Conservation (phyloP, 1,284 basidiomycete species). For the Stereum hirsutum region DNA sequence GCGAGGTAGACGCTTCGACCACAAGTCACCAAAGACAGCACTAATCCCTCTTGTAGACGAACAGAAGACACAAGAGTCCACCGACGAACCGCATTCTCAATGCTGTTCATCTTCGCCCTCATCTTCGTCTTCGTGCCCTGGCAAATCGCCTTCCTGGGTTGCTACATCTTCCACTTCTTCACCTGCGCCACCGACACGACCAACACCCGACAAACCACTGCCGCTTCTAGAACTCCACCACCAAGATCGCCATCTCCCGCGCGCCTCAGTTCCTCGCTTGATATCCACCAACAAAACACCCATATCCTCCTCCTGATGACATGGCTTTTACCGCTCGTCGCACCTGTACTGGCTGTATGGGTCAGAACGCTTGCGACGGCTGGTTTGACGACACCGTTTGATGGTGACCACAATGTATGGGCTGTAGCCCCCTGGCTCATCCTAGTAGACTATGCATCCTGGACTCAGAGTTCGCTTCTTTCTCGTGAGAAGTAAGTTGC, state of each 20-base stretch:
- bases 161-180: conserved; percentile 69
- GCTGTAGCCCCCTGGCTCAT: conserved; percentile 60
- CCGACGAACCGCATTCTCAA: conserved; percentile 35
- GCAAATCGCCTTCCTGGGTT: conserved; percentile 83
- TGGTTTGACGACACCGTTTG: conserved; percentile 65
- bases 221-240: conserved; percentile 1
- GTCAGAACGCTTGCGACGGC: conserved; percentile 72
- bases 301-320: conserved; percentile 74
- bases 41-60: neutral
- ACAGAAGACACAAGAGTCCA: conserved; percentile 1
- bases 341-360: conserved; percentile 84
- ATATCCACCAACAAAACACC: conserved; percentile 38
- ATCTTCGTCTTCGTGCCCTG: conserved; percentile 77
- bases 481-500: conserved; percentile 28
- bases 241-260: neutral
- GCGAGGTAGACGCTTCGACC: conserved; percentile 4
- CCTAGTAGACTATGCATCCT: conserved; percentile 50
- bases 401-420: conserved; percentile 69
- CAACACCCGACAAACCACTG: neutral
- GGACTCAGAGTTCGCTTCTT: conserved; percentile 29
- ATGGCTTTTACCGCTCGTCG: conserved; percentile 74
- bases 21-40: neutral
- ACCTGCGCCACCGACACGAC: conserved; percentile 36
- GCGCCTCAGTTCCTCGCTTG: conserved; percentile 9
- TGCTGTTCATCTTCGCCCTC: conserved; percentile 50